phyloP scores from a whole-genome alignment of 2,329 filamentous ascomycete species.

The Fusarium virguliforme region DNA sequence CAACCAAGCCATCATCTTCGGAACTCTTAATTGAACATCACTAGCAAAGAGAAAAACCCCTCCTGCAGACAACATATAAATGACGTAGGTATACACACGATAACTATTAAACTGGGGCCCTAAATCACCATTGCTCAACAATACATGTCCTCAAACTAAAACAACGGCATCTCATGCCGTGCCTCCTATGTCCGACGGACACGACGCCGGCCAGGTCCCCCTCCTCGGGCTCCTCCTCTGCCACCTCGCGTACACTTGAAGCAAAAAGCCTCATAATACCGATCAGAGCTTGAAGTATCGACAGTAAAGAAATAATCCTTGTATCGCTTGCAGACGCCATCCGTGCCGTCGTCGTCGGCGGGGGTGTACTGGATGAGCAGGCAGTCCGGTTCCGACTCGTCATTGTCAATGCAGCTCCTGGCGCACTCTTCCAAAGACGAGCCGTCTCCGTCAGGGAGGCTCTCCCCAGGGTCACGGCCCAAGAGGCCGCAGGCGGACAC shows the following conservation, averaged over 20 bases:
- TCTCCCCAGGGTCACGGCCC: not conserved
- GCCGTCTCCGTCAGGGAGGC: not conserved
- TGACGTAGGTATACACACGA: not conserved
- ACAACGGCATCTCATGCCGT: not conserved
- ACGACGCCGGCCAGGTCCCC: not conserved
- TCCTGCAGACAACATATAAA: too few species aligned
- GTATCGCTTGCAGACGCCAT: conserved; percentile 19
- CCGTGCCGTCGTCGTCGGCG: not conserved
- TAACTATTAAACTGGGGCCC: not conserved
- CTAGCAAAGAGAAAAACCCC: too few species aligned
- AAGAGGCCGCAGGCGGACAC: not conserved
- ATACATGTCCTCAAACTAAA: not conserved
- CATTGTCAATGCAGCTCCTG: conserved; percentile 3
- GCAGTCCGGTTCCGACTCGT: not conserved
- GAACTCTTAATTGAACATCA: too few species aligned
- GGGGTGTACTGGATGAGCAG: conserved; percentile 11
- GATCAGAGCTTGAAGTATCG: not conserved
- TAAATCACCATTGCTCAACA: not conserved
- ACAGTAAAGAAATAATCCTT: not conserved
- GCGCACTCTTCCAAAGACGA: conserved; percentile 8
- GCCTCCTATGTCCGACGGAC: conserved; percentile 13
- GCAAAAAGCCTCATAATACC: conserved; percentile 22
- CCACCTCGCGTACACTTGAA: conserved; percentile 14
- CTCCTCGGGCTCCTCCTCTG: not conserved
- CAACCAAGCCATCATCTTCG: too few species aligned